phyloP scores from a whole-genome alignment of 306 rosid genomes.

The Trifolium subterraneum region DNA sequence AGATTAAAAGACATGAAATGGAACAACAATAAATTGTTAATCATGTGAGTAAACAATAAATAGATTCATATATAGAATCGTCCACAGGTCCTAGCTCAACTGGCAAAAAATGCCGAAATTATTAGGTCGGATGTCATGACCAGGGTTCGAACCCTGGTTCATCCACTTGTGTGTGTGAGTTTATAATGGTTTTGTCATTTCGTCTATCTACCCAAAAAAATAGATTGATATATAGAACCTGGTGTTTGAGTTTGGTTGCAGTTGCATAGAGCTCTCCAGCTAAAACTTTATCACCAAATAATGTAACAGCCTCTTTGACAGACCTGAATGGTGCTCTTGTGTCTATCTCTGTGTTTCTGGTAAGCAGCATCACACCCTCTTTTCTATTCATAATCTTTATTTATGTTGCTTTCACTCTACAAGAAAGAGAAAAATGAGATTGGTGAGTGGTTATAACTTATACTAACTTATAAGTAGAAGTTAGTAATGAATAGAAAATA shows the following conservation, averaged over 20 bases:
- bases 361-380: constrained; percentile 41
- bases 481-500: constrained; percentile 14
- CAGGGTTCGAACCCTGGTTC: too few relatives aligned
- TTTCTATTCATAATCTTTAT: constrained; percentile 49
- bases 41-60: neutral
- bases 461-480: neutral
- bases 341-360: constrained; percentile 78
- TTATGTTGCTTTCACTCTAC: constrained; percentile 14
- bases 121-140: too few relatives aligned
- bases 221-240: constrained; percentile 52
- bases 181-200: too few relatives aligned
- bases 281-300: constrained; percentile 80
- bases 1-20: neutral
- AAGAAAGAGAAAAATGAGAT: constrained; percentile 3
- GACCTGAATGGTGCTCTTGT: constrained; percentile 80
- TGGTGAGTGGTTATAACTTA: constrained; percentile 2
- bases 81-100: too few relatives aligned
- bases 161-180: too few relatives aligned
- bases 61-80: too few relatives aligned
- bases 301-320: constrained; percentile 84
- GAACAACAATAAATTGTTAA: neutral
- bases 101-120: too few relatives aligned
- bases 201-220: too few relatives aligned
- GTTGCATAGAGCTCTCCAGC: constrained; percentile 72
- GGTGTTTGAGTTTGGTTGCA: constrained; percentile 56